These are phyloP conservation scores for Trichosporon ovoides DNA, from an alignment of 1,284 basidiomycete species.

Conservation along the genomic window DNA sequence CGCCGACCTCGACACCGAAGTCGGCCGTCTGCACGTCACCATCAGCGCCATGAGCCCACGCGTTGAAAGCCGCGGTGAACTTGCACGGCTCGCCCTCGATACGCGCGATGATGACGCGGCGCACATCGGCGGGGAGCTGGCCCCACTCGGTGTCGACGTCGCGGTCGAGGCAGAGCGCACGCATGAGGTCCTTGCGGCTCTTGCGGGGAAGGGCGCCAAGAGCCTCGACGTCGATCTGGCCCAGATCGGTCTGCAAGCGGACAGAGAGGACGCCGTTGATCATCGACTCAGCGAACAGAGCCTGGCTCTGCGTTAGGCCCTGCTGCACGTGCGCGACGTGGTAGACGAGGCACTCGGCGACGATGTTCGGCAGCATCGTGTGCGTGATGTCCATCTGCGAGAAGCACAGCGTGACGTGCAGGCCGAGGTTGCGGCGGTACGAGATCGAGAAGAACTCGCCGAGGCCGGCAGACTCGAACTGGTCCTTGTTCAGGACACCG, in stretches of 20 bases:
- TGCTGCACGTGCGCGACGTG: conserved; percentile 2
- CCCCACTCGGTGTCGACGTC: conserved; percentile 15
- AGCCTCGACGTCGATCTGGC: neutral
- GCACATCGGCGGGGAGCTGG: conserved; percentile 1
- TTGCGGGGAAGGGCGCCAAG: neutral
- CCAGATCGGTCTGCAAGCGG: conserved; percentile 8
- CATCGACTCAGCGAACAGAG: conserved; percentile 4
- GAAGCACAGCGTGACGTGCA: conserved; percentile 7
- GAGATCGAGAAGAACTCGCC: neutral
- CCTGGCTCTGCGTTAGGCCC: neutral
- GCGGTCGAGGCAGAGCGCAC: conserved; percentile 6
- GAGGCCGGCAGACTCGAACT: conserved; percentile 6
- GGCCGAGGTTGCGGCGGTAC: conserved; percentile 1
- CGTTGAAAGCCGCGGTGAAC: neutral
- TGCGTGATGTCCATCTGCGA: neutral
- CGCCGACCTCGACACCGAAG: neutral
- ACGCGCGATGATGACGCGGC: conserved; percentile 7
- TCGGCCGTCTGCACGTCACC: conserved; percentile 6
- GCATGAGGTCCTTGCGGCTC: conserved; percentile 5
- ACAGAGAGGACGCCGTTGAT: neutral
- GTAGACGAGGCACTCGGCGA: conserved; percentile 2
- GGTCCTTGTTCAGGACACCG: conserved; percentile 5
- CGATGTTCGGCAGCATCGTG: conserved; percentile 3
- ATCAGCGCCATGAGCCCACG: neutral
- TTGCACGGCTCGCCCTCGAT: conserved; percentile 3